phyloP scores from a whole-genome alignment of 352 stramenopile species.

The Pythium grandisporangium region DNA sequence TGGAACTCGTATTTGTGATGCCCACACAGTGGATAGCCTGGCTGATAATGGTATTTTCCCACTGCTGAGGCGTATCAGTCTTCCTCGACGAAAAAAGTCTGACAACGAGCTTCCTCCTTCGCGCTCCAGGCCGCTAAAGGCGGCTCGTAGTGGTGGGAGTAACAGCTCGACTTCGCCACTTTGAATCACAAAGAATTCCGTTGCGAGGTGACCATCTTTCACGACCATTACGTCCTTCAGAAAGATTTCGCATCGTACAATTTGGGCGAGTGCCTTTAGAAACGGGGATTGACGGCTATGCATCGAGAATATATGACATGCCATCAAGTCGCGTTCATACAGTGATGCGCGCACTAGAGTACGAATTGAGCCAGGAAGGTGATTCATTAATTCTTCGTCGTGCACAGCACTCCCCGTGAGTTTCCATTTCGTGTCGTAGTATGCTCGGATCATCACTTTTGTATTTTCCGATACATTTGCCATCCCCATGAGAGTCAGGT shows the following conservation, averaged over 20 bases:
- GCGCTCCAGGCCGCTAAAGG: no score
- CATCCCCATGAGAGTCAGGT: constrained; percentile 40
- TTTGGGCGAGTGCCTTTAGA: constrained; percentile 8
- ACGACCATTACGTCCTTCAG: constrained; percentile 44
- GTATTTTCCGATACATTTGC: constrained; percentile 28
- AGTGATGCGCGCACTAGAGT: constrained; percentile 19
- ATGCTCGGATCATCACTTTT: constrained; percentile 42
- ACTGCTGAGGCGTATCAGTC: no score
- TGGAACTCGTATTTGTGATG: no score
- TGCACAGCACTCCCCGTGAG: constrained; percentile 47
- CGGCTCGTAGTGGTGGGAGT: constrained; percentile 17
- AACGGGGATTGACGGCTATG: constrained; percentile 10
- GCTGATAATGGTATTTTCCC: no score
- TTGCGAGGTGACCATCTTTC: constrained; percentile 37
- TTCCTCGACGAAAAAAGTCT: no score
- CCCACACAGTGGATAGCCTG: no score
- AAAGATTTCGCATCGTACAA: constrained; percentile 48
- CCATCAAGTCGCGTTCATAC: constrained; percentile 22
- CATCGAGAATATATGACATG: constrained; percentile 9
- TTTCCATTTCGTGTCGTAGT: constrained; percentile 70
- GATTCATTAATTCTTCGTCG: constrained; percentile 33
- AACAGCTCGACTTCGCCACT: constrained; percentile 45
- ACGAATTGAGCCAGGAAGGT: constrained; percentile 39
- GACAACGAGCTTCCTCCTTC: no score
- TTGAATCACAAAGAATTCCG: constrained; percentile 54